These are phyloP conservation scores for Curvularia hawaiiensis DNA, from an alignment of 2,329 filamentous ascomycete species.

Conservation along the genomic window DNA sequence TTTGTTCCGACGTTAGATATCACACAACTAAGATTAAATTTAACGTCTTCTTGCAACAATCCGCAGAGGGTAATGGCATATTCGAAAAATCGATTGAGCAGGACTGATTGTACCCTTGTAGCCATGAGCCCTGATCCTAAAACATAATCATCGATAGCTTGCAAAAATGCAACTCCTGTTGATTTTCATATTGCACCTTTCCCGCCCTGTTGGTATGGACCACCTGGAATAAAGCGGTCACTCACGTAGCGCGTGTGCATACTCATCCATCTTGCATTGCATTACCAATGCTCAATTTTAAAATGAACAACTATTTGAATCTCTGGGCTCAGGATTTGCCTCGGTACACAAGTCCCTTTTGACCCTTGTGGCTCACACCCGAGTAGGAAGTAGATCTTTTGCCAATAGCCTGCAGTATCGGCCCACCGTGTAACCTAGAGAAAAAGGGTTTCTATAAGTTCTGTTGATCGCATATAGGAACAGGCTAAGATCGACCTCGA, in stretches of 20 bases:
- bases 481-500: neutral
- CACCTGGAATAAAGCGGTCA: neutral
- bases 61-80: neutral
- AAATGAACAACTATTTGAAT: neutral
- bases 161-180: neutral
- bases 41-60: neutral
- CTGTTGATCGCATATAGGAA: neutral
- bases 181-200: neutral
- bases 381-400: neutral
- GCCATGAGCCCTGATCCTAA: neutral
- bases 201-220: neutral
- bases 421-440: neutral
- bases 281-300: neutral
- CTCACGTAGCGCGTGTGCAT: neutral
- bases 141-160: neutral
- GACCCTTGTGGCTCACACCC: neutral
- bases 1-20: neutral
- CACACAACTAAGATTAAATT: neutral
- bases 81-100: neutral
- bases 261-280: neutral
- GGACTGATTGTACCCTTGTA: neutral
- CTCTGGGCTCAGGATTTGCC: neutral
- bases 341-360: neutral
- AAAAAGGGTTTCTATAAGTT: neutral
- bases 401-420: neutral